Base-by-base conservation (phyloP, 2,329 filamentous ascomycete species). In the Neonectria faginata region DNA sequence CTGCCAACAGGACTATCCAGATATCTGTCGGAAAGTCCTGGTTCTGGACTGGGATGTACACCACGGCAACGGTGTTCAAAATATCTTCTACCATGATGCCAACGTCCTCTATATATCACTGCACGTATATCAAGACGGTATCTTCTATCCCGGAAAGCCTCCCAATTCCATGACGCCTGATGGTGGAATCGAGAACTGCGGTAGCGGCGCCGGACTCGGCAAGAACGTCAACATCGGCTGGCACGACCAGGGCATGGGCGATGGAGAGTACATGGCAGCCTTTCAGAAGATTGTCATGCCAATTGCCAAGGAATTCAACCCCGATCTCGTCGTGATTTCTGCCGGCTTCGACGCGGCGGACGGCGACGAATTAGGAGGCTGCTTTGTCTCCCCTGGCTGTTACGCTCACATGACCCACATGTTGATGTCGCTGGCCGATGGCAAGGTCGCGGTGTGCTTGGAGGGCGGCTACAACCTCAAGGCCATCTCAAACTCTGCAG, bases 391-490 rank as follows among this genome's bases (percentile, higher is more conserved):
- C 1, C 96, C 96, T 0, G 82, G 89, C 5, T 97, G 96, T 76
- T 99, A 98, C 76, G 93, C 94, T 14, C 95, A 99, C 76, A 98
- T 99, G 96, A 98, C 96, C 16, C 94, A 97, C 76, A 97, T 98
- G 95, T 87, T 99, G 52, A 98, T 97, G 94, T 94, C 93, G 2
- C 84, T 99, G 20, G 95, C 96, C 0, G 86, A 90, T 48, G 96
- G 96, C 29, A 97, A 94, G 75, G 86, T 99, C 14, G 92, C 93
- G 2, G 95, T 97, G 9, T 97, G 94, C 75, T 85, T 99, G 2
- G 96, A 99, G 81, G 96, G 96, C 22, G 96, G 96, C 9, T 99
- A 99, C 79, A 98, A 98, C 73, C 88, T 99, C 25, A 84, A 89
- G 52, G 96, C 96, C 0, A 99, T 99, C 63, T 97, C 96, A 0